Conservation (phyloP, 257 asterid genomes). For the Osmanthus fragrans region DNA sequence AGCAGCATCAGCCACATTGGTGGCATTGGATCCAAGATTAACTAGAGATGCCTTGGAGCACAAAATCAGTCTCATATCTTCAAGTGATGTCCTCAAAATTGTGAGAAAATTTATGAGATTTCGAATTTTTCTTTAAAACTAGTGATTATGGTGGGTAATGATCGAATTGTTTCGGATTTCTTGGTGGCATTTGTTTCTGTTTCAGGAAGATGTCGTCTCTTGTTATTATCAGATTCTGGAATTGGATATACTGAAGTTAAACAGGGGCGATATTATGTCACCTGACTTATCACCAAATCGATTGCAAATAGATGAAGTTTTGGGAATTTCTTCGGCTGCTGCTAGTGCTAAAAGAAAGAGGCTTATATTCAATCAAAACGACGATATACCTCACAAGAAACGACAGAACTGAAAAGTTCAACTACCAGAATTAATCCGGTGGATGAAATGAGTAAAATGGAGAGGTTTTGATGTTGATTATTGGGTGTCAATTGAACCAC, state of each 20-base stretch:
- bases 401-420: constrained; percentile 21
- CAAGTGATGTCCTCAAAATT: constrained; percentile 26
- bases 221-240: constrained; percentile 40
- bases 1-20: constrained; percentile 72
- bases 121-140: not conserved
- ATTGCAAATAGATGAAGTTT: constrained; percentile 21
- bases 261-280: constrained; percentile 28
- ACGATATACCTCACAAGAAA: constrained; percentile 27
- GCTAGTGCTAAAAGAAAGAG: constrained; percentile 47
- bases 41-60: constrained; percentile 36
- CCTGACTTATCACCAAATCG: constrained; percentile 45
- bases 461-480: too few species aligned
- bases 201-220: constrained; percentile 49
- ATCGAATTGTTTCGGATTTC: not conserved
- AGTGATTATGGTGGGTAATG: too few species aligned
- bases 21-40: constrained; percentile 43
- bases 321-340: constrained; percentile 31
- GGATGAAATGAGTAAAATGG: too few species aligned
- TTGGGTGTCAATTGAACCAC: too few species aligned
- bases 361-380: constrained; percentile 42
- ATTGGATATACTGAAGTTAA: constrained; percentile 16
- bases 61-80: constrained; percentile 32
- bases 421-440: not conserved
- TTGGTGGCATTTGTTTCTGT: not conserved
- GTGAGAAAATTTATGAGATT: constrained; percentile 34